phyloP scores from a whole-genome alignment of 768 basidiomycete species.

The Suillus plorans region DNA sequence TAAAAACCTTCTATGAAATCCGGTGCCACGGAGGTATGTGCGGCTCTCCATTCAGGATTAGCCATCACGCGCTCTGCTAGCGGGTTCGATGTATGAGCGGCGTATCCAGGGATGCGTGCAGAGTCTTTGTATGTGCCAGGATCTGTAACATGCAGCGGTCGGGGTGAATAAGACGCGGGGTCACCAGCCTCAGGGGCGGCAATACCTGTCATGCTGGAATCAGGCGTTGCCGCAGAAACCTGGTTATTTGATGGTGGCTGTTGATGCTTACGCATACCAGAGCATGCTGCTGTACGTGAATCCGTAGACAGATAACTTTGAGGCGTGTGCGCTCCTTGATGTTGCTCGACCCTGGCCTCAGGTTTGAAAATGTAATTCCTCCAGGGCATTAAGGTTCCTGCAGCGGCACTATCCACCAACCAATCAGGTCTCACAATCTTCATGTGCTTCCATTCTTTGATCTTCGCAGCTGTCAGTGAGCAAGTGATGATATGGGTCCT shows the following conservation, averaged over 20 bases:
- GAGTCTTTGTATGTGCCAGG: slow-evolving; percentile 43
- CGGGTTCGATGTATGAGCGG: slow-evolving; percentile 65
- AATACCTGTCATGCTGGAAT: not conserved
- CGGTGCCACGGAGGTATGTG: slow-evolving; percentile 82
- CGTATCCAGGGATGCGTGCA: slow-evolving; percentile 59
- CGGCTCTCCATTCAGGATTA: slow-evolving; percentile 80
- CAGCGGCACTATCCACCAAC: slow-evolving; percentile 78
- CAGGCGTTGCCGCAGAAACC: not conserved
- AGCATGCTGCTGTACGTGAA: not conserved
- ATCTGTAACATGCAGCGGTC: slow-evolving; percentile 41
- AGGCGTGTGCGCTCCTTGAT: slow-evolving; percentile 42
- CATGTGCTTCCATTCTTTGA: slow-evolving; percentile 85
- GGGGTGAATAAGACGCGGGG: slow-evolving; percentile 14
- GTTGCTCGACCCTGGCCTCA: slow-evolving; percentile 44
- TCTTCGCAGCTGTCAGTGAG: slow-evolving; percentile 86
- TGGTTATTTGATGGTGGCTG: not conserved
- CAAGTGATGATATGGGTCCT: slow-evolving; percentile 93
- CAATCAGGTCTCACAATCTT: slow-evolving; percentile 89
- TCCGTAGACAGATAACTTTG: slow-evolving; percentile 10
- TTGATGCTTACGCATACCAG: not conserved
- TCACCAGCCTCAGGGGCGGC: not conserved
- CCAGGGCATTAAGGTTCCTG: slow-evolving; percentile 76
- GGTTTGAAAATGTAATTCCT: slow-evolving; percentile 62
- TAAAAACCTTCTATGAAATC: slow-evolving; percentile 87
- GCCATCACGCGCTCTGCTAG: slow-evolving; percentile 79